Evolutionary conservation across 805 yeast species (phyloP).

Genomic region (Lachancea waltii): DNA sequence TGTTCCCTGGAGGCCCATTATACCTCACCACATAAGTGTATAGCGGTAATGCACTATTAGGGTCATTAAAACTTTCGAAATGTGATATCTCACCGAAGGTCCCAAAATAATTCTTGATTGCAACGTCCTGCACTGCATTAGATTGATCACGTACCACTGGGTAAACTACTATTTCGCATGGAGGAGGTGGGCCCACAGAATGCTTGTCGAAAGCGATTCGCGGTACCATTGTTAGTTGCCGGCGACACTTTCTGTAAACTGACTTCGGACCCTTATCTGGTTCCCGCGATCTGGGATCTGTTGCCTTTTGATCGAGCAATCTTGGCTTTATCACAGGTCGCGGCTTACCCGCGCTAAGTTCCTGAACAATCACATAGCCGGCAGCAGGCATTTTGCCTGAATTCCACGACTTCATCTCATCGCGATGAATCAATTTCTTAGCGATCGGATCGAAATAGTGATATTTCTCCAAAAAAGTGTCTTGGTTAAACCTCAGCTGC

Average conservation of each 20-base stretch:
- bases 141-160: slow-evolving; percentile 31
- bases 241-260: slow-evolving; percentile 15
- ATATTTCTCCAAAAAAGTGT: slow-evolving; percentile 20
- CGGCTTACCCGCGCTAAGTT: slow-evolving; percentile 13
- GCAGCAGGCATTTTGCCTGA: slow-evolving; percentile 17
- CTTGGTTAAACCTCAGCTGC: slow-evolving; percentile 18
- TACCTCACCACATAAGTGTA: slow-evolving; percentile 63
- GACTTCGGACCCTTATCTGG: not conserved
- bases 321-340: slow-evolving; percentile 19
- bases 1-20: slow-evolving; percentile 47
- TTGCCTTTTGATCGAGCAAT: slow-evolving; percentile 13
- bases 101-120: slow-evolving; percentile 45
- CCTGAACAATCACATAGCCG: slow-evolving; percentile 24
- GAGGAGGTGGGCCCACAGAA: slow-evolving; percentile 71
- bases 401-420: slow-evolving; percentile 25
- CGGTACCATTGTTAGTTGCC: slow-evolving; percentile 12
- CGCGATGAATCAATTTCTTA: slow-evolving; percentile 18
- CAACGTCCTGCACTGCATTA: slow-evolving; percentile 12
- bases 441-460: slow-evolving; percentile 28
- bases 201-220: slow-evolving; percentile 54
- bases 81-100: slow-evolving; percentile 59
- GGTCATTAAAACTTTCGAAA: slow-evolving; percentile 57
- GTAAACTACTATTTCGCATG: slow-evolving; percentile 62
- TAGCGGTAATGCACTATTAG: slow-evolving; percentile 69
- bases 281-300: slow-evolving; percentile 25